phyloP scores from a whole-genome alignment of 768 basidiomycete species.

The Suillus brevipes region DNA sequence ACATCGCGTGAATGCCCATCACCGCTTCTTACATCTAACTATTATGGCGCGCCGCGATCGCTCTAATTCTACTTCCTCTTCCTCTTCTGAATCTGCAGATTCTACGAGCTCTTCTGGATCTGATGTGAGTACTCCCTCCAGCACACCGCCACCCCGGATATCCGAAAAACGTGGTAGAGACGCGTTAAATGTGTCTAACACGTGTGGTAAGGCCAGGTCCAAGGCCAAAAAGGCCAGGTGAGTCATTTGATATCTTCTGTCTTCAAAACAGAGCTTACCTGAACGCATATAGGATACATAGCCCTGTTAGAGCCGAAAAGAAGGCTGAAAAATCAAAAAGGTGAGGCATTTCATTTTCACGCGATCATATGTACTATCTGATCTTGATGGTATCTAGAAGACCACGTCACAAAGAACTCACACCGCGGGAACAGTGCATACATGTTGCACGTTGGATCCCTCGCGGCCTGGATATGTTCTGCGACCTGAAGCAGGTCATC shows the following conservation, averaged over 20 bases:
- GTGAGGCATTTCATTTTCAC: background rate
- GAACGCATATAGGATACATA: background rate
- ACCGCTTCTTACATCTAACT: too few species aligned
- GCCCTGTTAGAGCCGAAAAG: background rate
- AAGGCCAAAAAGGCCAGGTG: constrained; percentile 2
- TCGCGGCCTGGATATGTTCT: constrained; percentile 7
- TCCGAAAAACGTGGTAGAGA: background rate
- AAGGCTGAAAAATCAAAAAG: background rate
- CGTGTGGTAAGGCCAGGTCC: background rate
- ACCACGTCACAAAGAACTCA: constrained; percentile 1
- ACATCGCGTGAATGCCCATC: too few species aligned
- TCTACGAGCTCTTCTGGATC: background rate
- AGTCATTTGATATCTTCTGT: background rate
- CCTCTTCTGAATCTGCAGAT: background rate
- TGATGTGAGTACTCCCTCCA: background rate
- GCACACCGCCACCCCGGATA: background rate
- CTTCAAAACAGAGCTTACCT: background rate
- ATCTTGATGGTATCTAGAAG: background rate
- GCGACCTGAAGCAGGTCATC: constrained; percentile 2
- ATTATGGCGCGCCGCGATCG: background rate
- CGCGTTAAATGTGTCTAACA: background rate
- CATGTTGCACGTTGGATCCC: constrained; percentile 10
- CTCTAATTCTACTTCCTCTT: background rate
- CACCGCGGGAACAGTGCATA: constrained; percentile 1
- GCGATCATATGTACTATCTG: background rate